These are phyloP conservation scores for Penicillium silybi DNA, from an alignment of 495 filamentous ascomycete genomes.

Conservation along the genomic window DNA sequence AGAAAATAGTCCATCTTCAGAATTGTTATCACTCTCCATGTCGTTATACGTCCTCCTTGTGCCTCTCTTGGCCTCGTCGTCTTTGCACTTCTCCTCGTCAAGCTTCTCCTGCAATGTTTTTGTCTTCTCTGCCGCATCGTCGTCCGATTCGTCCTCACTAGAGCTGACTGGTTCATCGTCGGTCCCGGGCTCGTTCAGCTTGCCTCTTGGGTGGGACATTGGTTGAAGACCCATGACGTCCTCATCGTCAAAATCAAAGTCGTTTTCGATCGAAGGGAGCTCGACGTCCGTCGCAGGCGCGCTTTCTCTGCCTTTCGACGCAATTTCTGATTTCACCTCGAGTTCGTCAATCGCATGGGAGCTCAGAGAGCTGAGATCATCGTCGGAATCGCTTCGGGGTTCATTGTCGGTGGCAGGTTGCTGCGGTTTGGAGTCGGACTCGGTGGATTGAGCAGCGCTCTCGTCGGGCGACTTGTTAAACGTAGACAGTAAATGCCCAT, in stretches of 20 bases:
- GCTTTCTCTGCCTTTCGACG: background rate
- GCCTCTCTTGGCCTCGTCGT: background rate
- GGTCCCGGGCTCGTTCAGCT: background rate
- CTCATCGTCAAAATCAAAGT: background rate
- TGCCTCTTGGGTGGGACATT: background rate
- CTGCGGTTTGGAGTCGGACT: background rate
- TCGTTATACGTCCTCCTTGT: constrained; percentile 1
- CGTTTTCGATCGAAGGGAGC: background rate
- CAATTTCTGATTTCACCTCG: background rate
- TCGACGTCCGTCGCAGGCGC: background rate
- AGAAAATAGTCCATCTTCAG: constrained; percentile 13
- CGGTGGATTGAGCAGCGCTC: background rate
- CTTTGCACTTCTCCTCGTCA: constrained; percentile 23
- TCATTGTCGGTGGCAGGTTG: background rate
- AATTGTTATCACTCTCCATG: constrained; percentile 8
- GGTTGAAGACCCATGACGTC: background rate
- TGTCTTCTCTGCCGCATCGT: constrained; percentile 1
- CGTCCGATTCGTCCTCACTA: constrained; percentile 21
- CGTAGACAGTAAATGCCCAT: constrained; percentile 17
- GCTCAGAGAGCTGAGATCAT: background rate
- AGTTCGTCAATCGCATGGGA: background rate
- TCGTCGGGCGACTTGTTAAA: constrained; percentile 11
- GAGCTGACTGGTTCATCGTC: constrained; percentile 32
- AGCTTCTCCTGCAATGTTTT: constrained; percentile 10
- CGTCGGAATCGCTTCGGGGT: background rate